Conservation (phyloP, 441 rosid genomes). For the Cnidoscolus chayamansa region DNA sequence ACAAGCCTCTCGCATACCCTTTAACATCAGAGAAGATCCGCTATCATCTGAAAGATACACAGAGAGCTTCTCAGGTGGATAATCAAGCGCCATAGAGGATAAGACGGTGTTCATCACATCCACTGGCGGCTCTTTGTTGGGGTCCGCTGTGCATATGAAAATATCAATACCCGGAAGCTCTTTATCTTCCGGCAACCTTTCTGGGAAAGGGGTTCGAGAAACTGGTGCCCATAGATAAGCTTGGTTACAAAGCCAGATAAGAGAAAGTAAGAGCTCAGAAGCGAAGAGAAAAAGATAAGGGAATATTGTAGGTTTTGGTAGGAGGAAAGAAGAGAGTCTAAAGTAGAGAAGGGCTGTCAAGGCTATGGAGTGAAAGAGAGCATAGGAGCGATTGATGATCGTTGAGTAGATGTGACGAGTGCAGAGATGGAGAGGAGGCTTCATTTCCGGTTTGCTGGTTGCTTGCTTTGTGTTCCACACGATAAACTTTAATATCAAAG, state of each 20-base stretch:
- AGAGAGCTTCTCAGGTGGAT: slow-evolving; percentile 39
- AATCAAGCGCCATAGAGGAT: slow-evolving; percentile 42
- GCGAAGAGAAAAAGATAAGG: slow-evolving; percentile 9
- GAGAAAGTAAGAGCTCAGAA: slow-evolving; percentile 35
- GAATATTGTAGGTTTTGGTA: too few species aligned
- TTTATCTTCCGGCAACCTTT: slow-evolving; percentile 29
- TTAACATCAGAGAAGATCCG: slow-evolving; percentile 34
- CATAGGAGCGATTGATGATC: too few species aligned
- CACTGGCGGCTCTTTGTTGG: slow-evolving; percentile 32
- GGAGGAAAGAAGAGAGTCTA: too few species aligned
- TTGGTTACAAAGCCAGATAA: slow-evolving; percentile 32
- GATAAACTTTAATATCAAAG: too few species aligned
- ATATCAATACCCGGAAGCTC: slow-evolving; percentile 36
- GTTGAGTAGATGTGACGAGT: too few species aligned
- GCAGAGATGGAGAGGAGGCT: too few species aligned
- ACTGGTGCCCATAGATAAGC: slow-evolving; percentile 33
- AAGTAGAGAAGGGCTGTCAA: too few species aligned
- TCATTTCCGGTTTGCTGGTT: too few species aligned
- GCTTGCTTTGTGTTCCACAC: too few species aligned
- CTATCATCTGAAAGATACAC: slow-evolving; percentile 48
- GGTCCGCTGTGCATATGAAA: slow-evolving; percentile 43
- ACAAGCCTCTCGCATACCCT: slow-evolving; percentile 34
- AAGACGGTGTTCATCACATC: slow-evolving; percentile 44
- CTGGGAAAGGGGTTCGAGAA: slow-evolving; percentile 28
- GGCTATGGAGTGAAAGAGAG: too few species aligned